These are phyloP conservation scores for Pseudogymnoascus sp. DNA, from an alignment of 2,329 filamentous ascomycete species.

Conservation along the genomic window DNA sequence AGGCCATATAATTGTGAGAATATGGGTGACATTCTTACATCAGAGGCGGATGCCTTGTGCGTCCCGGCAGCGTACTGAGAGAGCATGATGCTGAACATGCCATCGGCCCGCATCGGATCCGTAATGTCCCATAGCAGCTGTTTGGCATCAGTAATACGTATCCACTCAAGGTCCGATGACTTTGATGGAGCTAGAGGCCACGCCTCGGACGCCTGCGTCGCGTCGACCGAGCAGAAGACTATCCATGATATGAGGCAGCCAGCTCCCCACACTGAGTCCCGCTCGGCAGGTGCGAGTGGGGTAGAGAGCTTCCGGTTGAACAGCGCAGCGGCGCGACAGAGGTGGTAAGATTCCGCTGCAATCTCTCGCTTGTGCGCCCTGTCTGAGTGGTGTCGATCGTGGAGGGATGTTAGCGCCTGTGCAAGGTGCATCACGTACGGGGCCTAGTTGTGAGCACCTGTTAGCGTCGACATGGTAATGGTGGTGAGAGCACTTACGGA, in stretches of 20 bases:
- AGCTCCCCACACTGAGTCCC: constrained; percentile 41
- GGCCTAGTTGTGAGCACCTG: constrained; percentile 5
- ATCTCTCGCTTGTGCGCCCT: constrained; percentile 20
- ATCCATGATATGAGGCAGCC: constrained; percentile 39
- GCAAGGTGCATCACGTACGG: constrained; percentile 47
- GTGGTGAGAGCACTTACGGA: constrained; percentile 28
- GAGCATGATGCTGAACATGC: constrained; percentile 33
- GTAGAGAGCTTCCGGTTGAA: constrained; percentile 37
- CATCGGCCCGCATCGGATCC: constrained; percentile 40
- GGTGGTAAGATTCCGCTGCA: constrained; percentile 36
- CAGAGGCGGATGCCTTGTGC: constrained; percentile 3
- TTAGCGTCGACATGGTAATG: constrained; percentile 16
- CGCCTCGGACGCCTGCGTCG: constrained; percentile 34
- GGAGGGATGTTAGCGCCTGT: constrained; percentile 43
- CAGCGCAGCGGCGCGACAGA: constrained; percentile 39
- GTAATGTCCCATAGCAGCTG: constrained; percentile 43
- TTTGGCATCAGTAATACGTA: constrained; percentile 49
- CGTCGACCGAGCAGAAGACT: constrained; percentile 38
- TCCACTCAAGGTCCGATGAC: constrained; percentile 46
- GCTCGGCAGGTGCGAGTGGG: constrained; percentile 31
- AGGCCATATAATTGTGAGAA: constrained; percentile 15
- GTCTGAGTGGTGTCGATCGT: constrained; percentile 38
- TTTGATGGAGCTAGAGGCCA: constrained; percentile 47
- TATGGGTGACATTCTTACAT: constrained; percentile 9
- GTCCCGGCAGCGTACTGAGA: background rate